Conservation (phyloP, 495 filamentous ascomycete species). For the Aspergillus leporis region DNA sequence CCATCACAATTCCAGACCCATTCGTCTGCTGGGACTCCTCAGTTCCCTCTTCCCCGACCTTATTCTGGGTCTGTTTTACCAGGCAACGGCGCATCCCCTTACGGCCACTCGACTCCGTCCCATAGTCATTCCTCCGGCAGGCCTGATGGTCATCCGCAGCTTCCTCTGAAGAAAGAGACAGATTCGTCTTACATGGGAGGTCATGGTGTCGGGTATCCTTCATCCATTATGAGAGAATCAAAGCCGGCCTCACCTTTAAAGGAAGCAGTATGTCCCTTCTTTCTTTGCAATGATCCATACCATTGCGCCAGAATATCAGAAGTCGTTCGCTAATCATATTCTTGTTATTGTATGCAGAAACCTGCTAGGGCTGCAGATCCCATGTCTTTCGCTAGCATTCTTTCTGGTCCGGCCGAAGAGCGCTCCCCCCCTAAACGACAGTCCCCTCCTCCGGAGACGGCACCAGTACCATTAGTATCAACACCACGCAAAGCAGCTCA, state of each 20-base stretch:
- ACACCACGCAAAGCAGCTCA: constrained; percentile 23
- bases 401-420: constrained; percentile 65
- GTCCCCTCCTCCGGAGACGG: constrained; percentile 30
- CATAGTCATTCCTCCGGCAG: constrained; percentile 50
- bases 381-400: constrained; percentile 90
- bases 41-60: constrained; percentile 39
- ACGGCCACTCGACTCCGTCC: constrained; percentile 38
- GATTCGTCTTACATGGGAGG: constrained; percentile 41
- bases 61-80: constrained; percentile 45
- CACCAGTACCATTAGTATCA: constrained; percentile 16
- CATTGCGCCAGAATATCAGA: not conserved
- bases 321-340: not conserved
- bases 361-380: constrained; percentile 71
- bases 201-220: constrained; percentile 34
- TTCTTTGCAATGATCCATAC: not conserved
- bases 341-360: constrained; percentile 44
- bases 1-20: constrained; percentile 48
- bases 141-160: constrained; percentile 45
- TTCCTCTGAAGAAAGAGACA: constrained; percentile 39
- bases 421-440: constrained; percentile 48
- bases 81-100: constrained; percentile 43
- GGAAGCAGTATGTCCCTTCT: constrained; percentile 36
- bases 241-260: constrained; percentile 38
- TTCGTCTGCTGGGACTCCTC: constrained; percentile 33
- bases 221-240: constrained; percentile 32